These are phyloP conservation scores for Chaetomium globosum DNA, from an alignment of 2,329 filamentous ascomycete species.

Conservation along the genomic window DNA sequence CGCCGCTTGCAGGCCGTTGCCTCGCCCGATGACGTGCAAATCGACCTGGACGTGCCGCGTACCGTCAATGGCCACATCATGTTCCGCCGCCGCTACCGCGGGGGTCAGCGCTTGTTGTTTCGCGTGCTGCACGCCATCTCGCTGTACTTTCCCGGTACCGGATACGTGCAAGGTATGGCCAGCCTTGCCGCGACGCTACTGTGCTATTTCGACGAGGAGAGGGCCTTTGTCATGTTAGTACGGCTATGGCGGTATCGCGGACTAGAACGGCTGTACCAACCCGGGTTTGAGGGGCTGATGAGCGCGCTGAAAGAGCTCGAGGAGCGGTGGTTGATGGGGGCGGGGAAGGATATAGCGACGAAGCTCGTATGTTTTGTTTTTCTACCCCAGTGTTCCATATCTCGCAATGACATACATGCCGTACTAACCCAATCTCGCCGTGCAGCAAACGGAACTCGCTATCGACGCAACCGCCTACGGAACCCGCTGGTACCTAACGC, in stretches of 20 bases:
- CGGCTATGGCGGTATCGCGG: slow-evolving; percentile 89
- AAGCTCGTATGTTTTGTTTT: slow-evolving; percentile 67
- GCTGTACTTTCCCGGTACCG: slow-evolving; percentile 85
- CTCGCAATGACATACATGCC: background rate
- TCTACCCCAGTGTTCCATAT: background rate
- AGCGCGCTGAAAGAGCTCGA: slow-evolving; percentile 83
- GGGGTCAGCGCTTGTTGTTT: slow-evolving; percentile 89
- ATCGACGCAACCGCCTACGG: slow-evolving; percentile 93
- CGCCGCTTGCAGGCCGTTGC: slow-evolving; percentile 70
- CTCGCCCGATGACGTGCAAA: slow-evolving; percentile 91
- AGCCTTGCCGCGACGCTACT: slow-evolving; percentile 87
- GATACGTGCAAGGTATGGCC: slow-evolving; percentile 98
- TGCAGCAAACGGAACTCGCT: slow-evolving; percentile 66
- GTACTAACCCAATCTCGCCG: slow-evolving; percentile 25
- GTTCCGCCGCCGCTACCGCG: slow-evolving; percentile 89
- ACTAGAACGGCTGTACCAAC: slow-evolving; percentile 78
- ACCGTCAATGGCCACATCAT: slow-evolving; percentile 97
- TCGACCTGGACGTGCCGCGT: slow-evolving; percentile 92
- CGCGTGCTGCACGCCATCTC: slow-evolving; percentile 89
- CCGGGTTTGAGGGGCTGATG: slow-evolving; percentile 85
- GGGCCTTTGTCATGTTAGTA: slow-evolving; percentile 94
- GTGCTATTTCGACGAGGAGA: slow-evolving; percentile 96
- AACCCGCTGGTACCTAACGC: slow-evolving; percentile 93
- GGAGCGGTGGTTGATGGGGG: slow-evolving; percentile 71
- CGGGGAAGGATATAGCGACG: slow-evolving; percentile 70